A percentile compares a stretch with the other conserved stretches of the same genome.
Conservation (phyloP, 2,329 filamentous ascomycete species). For the Scedosporium aurantiacum region DNA sequence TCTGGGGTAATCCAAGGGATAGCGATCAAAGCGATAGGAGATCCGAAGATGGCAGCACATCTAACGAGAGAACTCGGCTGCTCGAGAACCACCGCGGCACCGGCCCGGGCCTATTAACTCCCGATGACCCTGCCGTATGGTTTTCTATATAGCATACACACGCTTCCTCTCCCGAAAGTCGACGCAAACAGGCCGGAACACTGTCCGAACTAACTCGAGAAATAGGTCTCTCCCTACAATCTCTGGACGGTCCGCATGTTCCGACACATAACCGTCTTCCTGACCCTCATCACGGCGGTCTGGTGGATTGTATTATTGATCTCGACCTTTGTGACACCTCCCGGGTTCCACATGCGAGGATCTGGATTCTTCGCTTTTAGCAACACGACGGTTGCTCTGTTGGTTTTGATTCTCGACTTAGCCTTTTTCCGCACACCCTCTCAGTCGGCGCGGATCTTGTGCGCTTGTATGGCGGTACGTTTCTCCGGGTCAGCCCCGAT, state of each 20-base stretch:
- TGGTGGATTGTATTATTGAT: constrained; percentile 93
- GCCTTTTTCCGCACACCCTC: constrained; percentile 85
- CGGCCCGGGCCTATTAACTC: constrained; percentile 22
- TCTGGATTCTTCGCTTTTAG: constrained; percentile 88
- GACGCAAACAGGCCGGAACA: not conserved
- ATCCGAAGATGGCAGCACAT: constrained; percentile 17
- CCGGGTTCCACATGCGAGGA: constrained; percentile 72
- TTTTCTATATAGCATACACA: not conserved
- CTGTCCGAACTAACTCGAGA: not conserved
- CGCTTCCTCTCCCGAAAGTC: not conserved
- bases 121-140: constrained; percentile 30
- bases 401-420: constrained; percentile 64
- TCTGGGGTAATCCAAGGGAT: constrained; percentile 1
- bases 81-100: constrained; percentile 56
- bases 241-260: constrained; percentile 80
- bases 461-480: constrained; percentile 48
- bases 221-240: constrained; percentile 75
- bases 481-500: not conserved
- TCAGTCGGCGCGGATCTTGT: constrained; percentile 63
- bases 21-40: constrained; percentile 7
- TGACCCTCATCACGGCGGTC: constrained; percentile 65
- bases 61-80: constrained; percentile 51
- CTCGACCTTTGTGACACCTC: constrained; percentile 81
- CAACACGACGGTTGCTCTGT: constrained; percentile 67
- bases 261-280: constrained; percentile 65